Evolutionary conservation across 1,284 basidiomycete genomes (phyloP).

Genomic region (Malassezia caprae): DNA sequence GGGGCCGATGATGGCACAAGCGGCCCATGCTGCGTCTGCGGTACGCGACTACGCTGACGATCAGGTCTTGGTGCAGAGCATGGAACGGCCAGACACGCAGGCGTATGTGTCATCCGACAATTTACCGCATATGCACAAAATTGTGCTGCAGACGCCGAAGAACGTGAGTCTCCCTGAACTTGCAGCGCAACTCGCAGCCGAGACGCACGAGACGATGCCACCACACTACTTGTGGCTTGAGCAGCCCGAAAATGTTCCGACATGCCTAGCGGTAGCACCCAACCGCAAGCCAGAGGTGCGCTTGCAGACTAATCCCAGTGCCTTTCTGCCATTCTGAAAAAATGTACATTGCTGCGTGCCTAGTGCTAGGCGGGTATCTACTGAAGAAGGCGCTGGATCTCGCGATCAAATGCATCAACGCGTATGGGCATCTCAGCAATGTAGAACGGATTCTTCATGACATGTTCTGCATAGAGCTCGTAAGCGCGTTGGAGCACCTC

Average conservation of each 20-base stretch:
- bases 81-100: conserved; percentile 10
- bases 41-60: conserved; percentile 4
- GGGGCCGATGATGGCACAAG: conserved; percentile 57
- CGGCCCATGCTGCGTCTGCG: conserved; percentile 55
- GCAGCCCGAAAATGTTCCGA: conserved; percentile 54
- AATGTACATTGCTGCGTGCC: conserved; percentile 50
- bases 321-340: conserved; percentile 50
- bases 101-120: conserved; percentile 23
- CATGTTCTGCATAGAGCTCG: conserved; percentile 79
- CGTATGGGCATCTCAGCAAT: conserved; percentile 98
- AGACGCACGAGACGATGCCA: conserved; percentile 22
- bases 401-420: conserved; percentile 70
- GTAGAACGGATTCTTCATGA: conserved; percentile 99
- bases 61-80: conserved; percentile 7
- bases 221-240: conserved; percentile 55
- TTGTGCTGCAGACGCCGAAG: conserved; percentile 36
- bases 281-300: conserved; percentile 51
- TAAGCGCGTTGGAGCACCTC: conserved; percentile 62
- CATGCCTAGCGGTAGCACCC: conserved; percentile 55
- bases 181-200: conserved; percentile 33
- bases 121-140: conserved; percentile 40
- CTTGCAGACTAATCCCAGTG: conserved; percentile 14
- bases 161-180: conserved; percentile 36
- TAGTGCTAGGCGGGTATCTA: conserved; percentile 9
- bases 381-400: conserved; percentile 47